These are phyloP conservation scores for Silene coronaria DNA, from an alignment of 179 eudicot genomes.

Conservation along the genomic window DNA sequence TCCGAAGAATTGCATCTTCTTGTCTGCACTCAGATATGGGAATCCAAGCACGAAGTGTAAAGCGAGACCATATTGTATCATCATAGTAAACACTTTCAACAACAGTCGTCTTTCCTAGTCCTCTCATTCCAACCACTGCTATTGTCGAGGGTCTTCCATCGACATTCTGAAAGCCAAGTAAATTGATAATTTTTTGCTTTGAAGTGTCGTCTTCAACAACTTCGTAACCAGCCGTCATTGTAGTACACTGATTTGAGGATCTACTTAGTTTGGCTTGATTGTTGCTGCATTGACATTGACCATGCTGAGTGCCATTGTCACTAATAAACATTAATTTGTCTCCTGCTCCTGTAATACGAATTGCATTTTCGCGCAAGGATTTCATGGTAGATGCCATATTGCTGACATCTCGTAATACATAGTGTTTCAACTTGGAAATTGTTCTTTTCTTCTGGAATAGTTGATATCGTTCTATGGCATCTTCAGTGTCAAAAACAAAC, in stretches of 20 bases:
- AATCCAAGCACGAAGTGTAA: slow-evolving; percentile 22
- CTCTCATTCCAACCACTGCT: slow-evolving; percentile 31
- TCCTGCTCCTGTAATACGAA: background rate
- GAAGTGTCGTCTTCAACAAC: slow-evolving; percentile 14
- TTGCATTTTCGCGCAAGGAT: background rate
- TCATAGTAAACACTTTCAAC: slow-evolving; percentile 22
- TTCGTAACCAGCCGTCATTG: background rate
- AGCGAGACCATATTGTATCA: background rate
- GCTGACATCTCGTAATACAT: background rate
- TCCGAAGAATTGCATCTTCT: background rate
- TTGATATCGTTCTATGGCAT: slow-evolving; percentile 18
- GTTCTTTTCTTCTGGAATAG: background rate
- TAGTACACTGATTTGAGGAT: background rate
- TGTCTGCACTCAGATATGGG: background rate
- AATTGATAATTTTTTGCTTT: slow-evolving; percentile 2
- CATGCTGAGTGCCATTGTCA: background rate
- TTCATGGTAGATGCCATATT: background rate
- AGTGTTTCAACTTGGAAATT: background rate
- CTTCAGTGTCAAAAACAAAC: slow-evolving; percentile 23
- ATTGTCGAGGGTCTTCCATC: background rate
- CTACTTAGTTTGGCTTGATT: background rate
- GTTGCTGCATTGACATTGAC: background rate
- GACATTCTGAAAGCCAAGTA: background rate
- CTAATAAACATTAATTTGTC: background rate
- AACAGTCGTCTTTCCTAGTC: slow-evolving; percentile 32